phyloP scores from a whole-genome alignment of 2,329 filamentous ascomycete genomes.

The Fusarium hainanense region DNA sequence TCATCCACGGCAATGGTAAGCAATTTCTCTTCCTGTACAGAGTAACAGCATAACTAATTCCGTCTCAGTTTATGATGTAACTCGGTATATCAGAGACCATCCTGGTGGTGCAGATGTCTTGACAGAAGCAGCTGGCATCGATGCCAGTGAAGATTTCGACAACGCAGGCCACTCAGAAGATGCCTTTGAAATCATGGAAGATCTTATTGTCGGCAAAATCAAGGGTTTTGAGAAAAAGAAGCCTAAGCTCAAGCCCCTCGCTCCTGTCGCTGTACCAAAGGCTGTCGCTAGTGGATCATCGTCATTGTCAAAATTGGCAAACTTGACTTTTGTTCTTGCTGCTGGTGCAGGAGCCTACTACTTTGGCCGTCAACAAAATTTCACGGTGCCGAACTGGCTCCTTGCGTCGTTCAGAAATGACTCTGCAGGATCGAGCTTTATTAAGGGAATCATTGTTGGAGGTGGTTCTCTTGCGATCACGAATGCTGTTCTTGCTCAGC shows the following conservation, averaged over 20 bases:
- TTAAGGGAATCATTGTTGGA: slow-evolving; percentile 23
- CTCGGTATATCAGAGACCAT: slow-evolving; percentile 68
- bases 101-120: slow-evolving; percentile 82
- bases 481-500: slow-evolving; percentile 45
- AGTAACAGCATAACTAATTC: rapidly evolving
- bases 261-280: rapidly evolving
- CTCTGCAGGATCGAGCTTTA: slow-evolving; percentile 10
- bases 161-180: slow-evolving; percentile 84
- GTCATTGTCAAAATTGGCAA: background rate
- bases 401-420: background rate
- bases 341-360: background rate
- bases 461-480: slow-evolving; percentile 36
- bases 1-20: slow-evolving; percentile 4
- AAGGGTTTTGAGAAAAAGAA: slow-evolving; percentile 44
- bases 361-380: background rate
- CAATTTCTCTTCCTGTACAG: rapidly evolving
- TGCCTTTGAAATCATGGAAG: slow-evolving; percentile 56
- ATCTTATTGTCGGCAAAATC: slow-evolving; percentile 52
- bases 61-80: slow-evolving; percentile 65
- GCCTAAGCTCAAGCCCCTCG: slow-evolving; percentile 25
- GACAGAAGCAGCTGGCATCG: slow-evolving; percentile 79
- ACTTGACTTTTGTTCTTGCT: background rate
- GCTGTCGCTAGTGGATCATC: rapidly evolving
- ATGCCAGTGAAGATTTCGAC: slow-evolving; percentile 83
- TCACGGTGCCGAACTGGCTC: background rate